Conservation (phyloP, 495 filamentous ascomycete genomes). For the Neurospora sp. region DNA sequence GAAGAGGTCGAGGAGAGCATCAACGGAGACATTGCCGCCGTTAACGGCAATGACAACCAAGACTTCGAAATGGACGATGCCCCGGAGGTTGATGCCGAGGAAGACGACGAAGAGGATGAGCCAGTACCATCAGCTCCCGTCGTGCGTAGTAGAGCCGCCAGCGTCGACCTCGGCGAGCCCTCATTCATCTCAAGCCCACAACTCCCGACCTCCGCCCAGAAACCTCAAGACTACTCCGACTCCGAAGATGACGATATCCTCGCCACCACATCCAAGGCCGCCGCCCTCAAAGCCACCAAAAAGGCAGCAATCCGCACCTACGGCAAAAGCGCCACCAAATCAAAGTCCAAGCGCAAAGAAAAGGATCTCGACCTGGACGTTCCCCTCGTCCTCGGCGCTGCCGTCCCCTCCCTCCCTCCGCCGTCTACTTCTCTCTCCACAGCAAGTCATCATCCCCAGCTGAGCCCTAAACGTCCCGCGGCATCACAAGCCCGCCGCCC, state of each 20-base stretch:
- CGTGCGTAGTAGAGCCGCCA: neutral
- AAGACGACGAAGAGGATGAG: neutral
- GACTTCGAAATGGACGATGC: neutral
- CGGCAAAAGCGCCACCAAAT: neutral
- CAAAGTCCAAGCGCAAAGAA: neutral
- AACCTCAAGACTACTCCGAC: neutral
- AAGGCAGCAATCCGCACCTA: neutral
- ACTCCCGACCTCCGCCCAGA: neutral
- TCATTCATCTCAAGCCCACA: neutral
- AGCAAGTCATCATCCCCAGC: neutral
- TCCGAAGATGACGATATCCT: neutral
- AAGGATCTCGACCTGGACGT: neutral
- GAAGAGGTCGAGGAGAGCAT: conserved; percentile 4
- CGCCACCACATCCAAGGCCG: neutral
- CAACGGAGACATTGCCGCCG: neutral
- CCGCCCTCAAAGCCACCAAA: neutral
- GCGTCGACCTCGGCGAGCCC: neutral
- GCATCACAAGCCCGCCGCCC: neutral
- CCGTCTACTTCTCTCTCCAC: neutral
- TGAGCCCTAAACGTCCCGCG: neutral
- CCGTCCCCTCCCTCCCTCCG: neutral
- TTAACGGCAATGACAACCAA: neutral
- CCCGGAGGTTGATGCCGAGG: neutral
- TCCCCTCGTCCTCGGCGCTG: neutral
- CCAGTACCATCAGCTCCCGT: neutral